Evolutionary conservation across 352 stramenopile species (phyloP), one percentile per base, ranked within the genome.

Genomic region (Globisporangium paroecandrum): DNA sequence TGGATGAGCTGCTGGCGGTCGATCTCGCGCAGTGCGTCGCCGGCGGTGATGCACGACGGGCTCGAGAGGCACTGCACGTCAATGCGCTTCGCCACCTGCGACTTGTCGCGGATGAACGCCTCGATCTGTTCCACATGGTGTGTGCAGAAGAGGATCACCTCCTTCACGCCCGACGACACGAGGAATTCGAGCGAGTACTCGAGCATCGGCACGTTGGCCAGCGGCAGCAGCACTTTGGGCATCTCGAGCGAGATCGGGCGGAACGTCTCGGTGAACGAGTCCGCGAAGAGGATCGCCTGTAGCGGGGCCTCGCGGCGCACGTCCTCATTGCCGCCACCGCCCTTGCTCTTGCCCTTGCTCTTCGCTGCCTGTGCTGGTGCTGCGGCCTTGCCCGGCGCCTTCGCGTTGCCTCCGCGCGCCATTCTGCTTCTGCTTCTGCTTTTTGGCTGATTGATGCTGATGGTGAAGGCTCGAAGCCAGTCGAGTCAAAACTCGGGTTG

Each of bases 121-220:
- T 98, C 91, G 2, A 99, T 75, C 61, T 85, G 66, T 32, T 98
- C 93, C 0, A 84, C 77, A 64, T 98, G 86, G 67, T 72, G 77
- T 10, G 92, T 94, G 76, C 82, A 99, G 61, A 99, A 96, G 20
- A 99, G 79, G 70, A 99, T 89, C 6, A 99, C 85, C 75, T 99
- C 95, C 54, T 98, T 78, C 3, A 99, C 95, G 67, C 95, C 96
- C 22, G 93, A 89, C 18, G 89, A 86, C 25, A 89, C 91, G 13
- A 99, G 83, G 69, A 99, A 98, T 78, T 99, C 97, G 51, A 99
- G 87, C 57, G 95, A 90, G 77, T 99, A 99, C 76, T 99, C 95
- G 65, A 99, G 82, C 78, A 99, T 93, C 0, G 96, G 89, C 15
- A 99, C 90, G 82, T 99, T 99, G 58, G 97, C 97, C 34, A 99